A percentile compares a stretch with the other conserved stretches of the same genome.
These are phyloP conservation scores for Microsporum audouinii DNA, from an alignment of 2,329 filamentous ascomycete species.

Conservation along the genomic window DNA sequence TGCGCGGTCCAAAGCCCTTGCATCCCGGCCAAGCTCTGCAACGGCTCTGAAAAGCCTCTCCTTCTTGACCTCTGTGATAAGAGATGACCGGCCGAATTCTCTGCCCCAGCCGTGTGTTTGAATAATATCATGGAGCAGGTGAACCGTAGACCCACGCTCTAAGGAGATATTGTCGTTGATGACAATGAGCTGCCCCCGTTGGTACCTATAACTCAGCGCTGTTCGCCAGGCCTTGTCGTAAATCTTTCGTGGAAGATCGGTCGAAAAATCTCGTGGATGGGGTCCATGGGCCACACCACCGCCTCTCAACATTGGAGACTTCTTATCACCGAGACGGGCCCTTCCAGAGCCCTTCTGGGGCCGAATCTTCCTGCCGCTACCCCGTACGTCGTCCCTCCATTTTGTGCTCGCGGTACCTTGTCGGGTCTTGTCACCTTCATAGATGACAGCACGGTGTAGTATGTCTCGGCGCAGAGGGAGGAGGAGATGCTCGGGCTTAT, in stretches of 20 bases:
- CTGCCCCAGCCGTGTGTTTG: constrained; percentile 58
- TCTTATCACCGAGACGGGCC: constrained; percentile 68
- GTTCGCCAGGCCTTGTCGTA: constrained; percentile 95
- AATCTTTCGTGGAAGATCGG: constrained; percentile 70
- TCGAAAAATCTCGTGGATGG: constrained; percentile 80
- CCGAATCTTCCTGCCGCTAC: constrained; percentile 68
- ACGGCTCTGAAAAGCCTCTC: constrained; percentile 57
- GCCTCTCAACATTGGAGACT: constrained; percentile 70
- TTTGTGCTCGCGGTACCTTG: constrained; percentile 77
- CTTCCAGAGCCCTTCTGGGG: constrained; percentile 77
- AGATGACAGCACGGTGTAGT: constrained; percentile 82
- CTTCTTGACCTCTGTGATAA: constrained; percentile 55
- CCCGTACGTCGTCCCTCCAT: constrained; percentile 70
- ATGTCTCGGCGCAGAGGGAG: constrained; percentile 83
- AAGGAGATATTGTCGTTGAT: constrained; percentile 65
- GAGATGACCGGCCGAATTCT: constrained; percentile 56
- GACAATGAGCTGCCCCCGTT: constrained; percentile 74
- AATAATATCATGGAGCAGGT: constrained; percentile 58
- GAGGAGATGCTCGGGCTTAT: constrained; percentile 69
- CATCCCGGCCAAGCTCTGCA: constrained; percentile 52
- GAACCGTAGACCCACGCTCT: constrained; percentile 42
- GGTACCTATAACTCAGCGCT: constrained; percentile 82
- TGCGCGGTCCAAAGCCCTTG: constrained; percentile 55
- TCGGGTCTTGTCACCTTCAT: constrained; percentile 79
- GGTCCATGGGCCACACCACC: constrained; percentile 88